Percentiles rank a stretch among this genome's conserved stretches.
These are phyloP conservation scores for Acanthamoeba lugdunensis DNA, from an alignment of 208 protist genomes.

Conservation along the genomic window DNA sequence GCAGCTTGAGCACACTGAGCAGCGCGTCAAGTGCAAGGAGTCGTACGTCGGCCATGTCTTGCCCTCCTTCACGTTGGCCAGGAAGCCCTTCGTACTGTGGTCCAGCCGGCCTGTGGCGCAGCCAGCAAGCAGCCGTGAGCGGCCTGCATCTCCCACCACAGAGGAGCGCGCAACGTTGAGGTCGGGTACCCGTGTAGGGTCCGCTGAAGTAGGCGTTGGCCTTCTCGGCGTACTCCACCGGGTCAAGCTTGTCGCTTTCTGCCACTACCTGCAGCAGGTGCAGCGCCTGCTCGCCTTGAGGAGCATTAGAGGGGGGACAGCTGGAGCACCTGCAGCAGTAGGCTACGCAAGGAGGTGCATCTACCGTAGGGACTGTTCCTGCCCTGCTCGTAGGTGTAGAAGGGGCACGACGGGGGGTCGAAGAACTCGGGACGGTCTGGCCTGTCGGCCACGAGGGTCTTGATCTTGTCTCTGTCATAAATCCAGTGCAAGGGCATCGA, in stretches of 20 bases:
- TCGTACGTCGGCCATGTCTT: background rate
- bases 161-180: too few species aligned
- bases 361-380: conserved; percentile 58
- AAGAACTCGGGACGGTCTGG: conserved; percentile 7
- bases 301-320: background rate
- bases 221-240: conserved; percentile 35
- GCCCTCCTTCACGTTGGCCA: conserved; percentile 43
- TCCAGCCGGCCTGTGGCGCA: background rate
- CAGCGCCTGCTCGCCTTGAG: conserved; percentile 22
- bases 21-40: background rate
- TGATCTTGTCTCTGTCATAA: conserved; percentile 32
- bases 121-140: background rate
- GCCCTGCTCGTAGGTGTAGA: conserved; percentile 54
- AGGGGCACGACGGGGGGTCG: conserved; percentile 38
- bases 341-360: background rate
- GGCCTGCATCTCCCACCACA: too few species aligned
- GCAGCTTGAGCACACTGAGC: background rate
- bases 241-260: conserved; percentile 16
- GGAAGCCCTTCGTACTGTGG: conserved; percentile 62
- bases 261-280: conserved; percentile 29
- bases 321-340: background rate
- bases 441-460: background rate
- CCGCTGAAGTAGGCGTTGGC: conserved; percentile 25
- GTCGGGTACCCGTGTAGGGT: conserved; percentile 18
- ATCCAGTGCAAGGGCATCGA: conserved; percentile 44